A percentile compares a stretch with the other conserved stretches of the same genome.
Conservation (phyloP, 257 asterid species). For the Lithospermum erythrorhizon region DNA sequence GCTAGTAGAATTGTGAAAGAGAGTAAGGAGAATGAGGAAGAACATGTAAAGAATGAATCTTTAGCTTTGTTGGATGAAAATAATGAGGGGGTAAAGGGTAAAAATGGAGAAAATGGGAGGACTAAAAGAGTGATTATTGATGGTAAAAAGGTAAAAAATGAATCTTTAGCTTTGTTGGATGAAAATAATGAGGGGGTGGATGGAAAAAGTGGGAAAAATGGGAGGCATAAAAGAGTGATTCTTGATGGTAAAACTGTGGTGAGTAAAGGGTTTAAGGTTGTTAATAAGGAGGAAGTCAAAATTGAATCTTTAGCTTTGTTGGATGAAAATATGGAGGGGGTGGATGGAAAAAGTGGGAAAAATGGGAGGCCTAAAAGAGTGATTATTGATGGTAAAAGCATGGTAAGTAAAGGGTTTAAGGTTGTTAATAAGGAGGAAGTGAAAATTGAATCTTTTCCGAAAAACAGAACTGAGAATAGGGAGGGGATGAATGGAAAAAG, state of each 20-base stretch:
- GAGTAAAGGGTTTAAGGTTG: too few relatives aligned
- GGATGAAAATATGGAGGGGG: neutral
- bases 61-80: neutral
- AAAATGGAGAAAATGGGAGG: constrained; percentile 1
- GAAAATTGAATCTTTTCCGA: constrained; percentile 1
- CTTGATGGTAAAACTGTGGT: neutral
- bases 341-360: neutral
- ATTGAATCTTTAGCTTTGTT: constrained; percentile 2
- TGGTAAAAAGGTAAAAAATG: neutral
- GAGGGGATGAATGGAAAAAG: constrained; percentile 4
- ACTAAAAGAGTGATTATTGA: neutral
- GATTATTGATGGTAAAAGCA: neutral
- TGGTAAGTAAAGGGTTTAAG: constrained; percentile 11
- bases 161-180: neutral
- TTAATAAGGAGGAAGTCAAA: neutral
- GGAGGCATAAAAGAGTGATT: neutral
- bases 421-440: constrained; percentile 11
- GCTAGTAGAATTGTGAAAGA: constrained; percentile 12
- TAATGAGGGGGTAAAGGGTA: neutral
- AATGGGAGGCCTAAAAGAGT: neutral
- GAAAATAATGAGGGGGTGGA: constrained; percentile 1
- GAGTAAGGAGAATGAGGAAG: constrained; percentile 5
- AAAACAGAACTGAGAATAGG: too few relatives aligned
- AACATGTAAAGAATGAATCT: constrained; percentile 4
- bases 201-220: constrained; percentile 9